Evolutionary conservation across 2,329 filamentous ascomycete genomes (phyloP).

Genomic region (Fusarium austroafricanum): DNA sequence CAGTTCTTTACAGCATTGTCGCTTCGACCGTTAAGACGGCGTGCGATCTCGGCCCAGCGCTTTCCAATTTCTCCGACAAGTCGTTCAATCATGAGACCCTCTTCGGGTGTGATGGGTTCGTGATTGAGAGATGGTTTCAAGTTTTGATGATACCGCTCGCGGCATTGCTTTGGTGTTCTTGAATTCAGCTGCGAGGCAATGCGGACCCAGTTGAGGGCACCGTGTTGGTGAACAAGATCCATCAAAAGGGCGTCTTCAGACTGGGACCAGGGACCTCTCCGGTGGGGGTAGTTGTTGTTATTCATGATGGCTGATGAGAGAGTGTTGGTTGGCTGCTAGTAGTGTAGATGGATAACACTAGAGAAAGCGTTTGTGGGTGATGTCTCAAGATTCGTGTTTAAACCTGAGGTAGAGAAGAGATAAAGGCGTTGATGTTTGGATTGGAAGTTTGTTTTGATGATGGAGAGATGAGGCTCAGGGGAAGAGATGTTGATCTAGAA

Average conservation of each 20-base stretch:
- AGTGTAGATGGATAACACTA: background rate
- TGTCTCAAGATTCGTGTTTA: constrained; percentile 2
- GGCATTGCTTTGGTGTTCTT: constrained; percentile 92
- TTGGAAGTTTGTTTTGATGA: background rate
- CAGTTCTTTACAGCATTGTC: constrained; percentile 98
- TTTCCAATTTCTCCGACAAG: constrained; percentile 84
- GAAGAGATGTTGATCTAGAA: constrained; percentile 26
- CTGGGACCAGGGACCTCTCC: constrained; percentile 84
- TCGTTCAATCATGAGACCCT: constrained; percentile 78
- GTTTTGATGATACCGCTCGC: constrained; percentile 94
- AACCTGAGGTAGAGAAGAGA: background rate
- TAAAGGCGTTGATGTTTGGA: background rate
- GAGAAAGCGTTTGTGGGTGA: background rate
- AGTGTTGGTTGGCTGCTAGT: background rate
- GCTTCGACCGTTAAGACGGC: constrained; percentile 83
- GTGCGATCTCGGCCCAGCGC: constrained; percentile 92
- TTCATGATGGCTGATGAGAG: constrained; percentile 29
- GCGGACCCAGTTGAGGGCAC: constrained; percentile 88
- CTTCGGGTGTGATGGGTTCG: constrained; percentile 76
- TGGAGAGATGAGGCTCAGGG: constrained; percentile 20
- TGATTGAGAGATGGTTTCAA: constrained; percentile 82
- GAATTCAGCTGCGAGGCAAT: constrained; percentile 81
- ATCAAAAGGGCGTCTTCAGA: constrained; percentile 79
- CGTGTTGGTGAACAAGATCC: constrained; percentile 76
- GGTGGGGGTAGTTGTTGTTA: constrained; percentile 32